Percentiles rank a stretch among this genome's conserved stretches.
These are phyloP conservation scores for Penicillium longicatenatum DNA, from an alignment of 495 filamentous ascomycete genomes.

Conservation along the genomic window DNA sequence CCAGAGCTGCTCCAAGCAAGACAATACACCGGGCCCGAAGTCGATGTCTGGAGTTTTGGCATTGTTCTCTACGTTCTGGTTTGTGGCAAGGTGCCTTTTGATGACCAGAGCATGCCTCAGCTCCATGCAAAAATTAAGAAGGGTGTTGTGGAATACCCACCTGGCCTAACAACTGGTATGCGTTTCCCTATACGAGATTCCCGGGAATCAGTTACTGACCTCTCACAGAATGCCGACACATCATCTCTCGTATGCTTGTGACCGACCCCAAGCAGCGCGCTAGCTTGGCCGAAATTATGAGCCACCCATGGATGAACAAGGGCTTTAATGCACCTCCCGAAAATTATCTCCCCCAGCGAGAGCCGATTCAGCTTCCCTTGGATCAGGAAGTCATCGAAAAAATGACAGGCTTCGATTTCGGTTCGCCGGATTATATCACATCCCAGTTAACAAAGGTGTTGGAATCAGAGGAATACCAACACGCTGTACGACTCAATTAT, in stretches of 20 bases:
- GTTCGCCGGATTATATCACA: constrained; percentile 77
- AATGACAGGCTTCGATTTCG: constrained; percentile 99
- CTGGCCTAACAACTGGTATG: constrained; percentile 86
- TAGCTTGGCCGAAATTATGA: constrained; percentile 88
- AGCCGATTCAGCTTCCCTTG: constrained; percentile 81
- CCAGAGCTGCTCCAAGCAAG: constrained; percentile 92
- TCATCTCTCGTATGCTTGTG: constrained; percentile 95
- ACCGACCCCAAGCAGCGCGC: constrained; percentile 90
- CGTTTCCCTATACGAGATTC: constrained; percentile 1
- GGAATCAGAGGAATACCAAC: constrained; percentile 89
- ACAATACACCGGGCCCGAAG: constrained; percentile 94
- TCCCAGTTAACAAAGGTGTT: constrained; percentile 80
- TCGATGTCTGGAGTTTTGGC: constrained; percentile 98
- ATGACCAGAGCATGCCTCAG: constrained; percentile 99
- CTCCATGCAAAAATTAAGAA: constrained; percentile 99
- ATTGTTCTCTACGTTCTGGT: constrained; percentile 98
- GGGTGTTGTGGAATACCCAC: constrained; percentile 92
- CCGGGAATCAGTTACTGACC: neutral
- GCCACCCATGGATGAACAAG: constrained; percentile 97
- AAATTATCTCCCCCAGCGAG: constrained; percentile 81
- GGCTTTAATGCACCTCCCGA: constrained; percentile 84
- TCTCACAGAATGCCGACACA: constrained; percentile 79
- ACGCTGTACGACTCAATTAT: constrained; percentile 67
- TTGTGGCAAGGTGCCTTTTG: constrained; percentile 97
- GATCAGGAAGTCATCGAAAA: constrained; percentile 81